Evolutionary conservation across 345 rosid genomes (phyloP), one percentile per base, ranked within the genome.

Genomic region (Moricandia arvensis): DNA sequence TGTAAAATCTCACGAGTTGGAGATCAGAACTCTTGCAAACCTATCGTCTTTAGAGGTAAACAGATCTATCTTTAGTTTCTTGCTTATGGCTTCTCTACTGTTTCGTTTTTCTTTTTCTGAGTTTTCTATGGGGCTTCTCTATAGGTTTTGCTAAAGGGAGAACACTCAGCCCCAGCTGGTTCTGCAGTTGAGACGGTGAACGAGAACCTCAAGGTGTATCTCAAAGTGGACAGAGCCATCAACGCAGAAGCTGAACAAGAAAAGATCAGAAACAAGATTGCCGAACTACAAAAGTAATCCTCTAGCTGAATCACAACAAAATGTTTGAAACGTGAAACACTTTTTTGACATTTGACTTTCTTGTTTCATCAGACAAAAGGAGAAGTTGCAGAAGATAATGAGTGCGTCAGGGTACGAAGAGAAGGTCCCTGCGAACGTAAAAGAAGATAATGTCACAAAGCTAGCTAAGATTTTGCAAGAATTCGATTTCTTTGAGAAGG

Each of bases 111-210:
- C 15, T 21, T 38, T 38, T 11, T 0, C 13, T 67, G 43, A 57
- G 37, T 41, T 55, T n/a, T n/a, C n/a, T n/a, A 43, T 47, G 72
- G 78, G 7, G 11, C 1, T 60, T 67, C 31, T 49, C 12, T 10
- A 62, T 85, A 90, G 97, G 97, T 95, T 78, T 64, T 91, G 60
- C 60, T 79, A 63, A 84, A 86, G 35, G 91, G 84, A 70, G 79
- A 59, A 77, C 91, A 94, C 80, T 81, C 37, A 49, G 92, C 92
- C 55, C 98, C 97, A 13, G 75, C 79, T 41, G 89, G 86, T 65
- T 90, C 96, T 82, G 86, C 89, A 0, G 87, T 95, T 33, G 93
- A 89, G 86, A 89, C 86, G 5, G 96, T 92, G 11, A 88, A 90
- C 26, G 97, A 89, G 80, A 86, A 87, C 83, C 87, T 95, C 62